Evolutionary conservation across 2,329 filamentous ascomycete genomes (phyloP).

Genomic region (Nigrograna mackinnonii): DNA sequence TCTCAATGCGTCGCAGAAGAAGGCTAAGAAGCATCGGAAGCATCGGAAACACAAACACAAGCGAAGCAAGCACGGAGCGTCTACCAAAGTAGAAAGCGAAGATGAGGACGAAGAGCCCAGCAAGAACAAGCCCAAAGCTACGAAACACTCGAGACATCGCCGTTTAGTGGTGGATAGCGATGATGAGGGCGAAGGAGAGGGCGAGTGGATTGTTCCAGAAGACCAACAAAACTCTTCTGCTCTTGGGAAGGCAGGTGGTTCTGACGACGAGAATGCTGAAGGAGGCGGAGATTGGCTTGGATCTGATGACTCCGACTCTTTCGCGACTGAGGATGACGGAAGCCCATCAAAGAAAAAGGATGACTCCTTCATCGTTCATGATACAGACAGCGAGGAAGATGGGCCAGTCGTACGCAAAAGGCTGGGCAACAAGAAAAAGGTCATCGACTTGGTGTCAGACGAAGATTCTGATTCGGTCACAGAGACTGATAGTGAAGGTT

Average conservation of each 20-base stretch:
- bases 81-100: constrained; percentile 33
- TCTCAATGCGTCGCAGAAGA: constrained; percentile 60
- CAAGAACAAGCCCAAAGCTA: constrained; percentile 9
- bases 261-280: constrained; percentile 86
- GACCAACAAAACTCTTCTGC: constrained; percentile 62
- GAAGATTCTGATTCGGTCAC: constrained; percentile 37
- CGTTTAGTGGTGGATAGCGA: constrained; percentile 66
- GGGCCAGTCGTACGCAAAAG: constrained; percentile 28
- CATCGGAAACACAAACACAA: constrained; percentile 49
- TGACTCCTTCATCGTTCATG: constrained; percentile 40
- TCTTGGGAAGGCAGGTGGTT: constrained; percentile 79
- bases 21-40: constrained; percentile 43
- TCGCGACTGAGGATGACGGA: constrained; percentile 58
- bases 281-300: constrained; percentile 80
- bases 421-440: constrained; percentile 43
- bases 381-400: constrained; percentile 45
- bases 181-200: constrained; percentile 69
- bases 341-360: constrained; percentile 15
- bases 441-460: constrained; percentile 59
- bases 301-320: constrained; percentile 71
- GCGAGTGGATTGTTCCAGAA: constrained; percentile 78
- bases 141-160: constrained; percentile 31
- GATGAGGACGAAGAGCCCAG: constrained; percentile 21
- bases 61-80: constrained; percentile 47
- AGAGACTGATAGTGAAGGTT: constrained; percentile 35